A percentile compares a stretch with the other conserved stretches of the same genome.
These are phyloP conservation scores for Tardiomyces depauwii DNA, from an alignment of 1,139 yeast genomes.

Conservation along the genomic window DNA sequence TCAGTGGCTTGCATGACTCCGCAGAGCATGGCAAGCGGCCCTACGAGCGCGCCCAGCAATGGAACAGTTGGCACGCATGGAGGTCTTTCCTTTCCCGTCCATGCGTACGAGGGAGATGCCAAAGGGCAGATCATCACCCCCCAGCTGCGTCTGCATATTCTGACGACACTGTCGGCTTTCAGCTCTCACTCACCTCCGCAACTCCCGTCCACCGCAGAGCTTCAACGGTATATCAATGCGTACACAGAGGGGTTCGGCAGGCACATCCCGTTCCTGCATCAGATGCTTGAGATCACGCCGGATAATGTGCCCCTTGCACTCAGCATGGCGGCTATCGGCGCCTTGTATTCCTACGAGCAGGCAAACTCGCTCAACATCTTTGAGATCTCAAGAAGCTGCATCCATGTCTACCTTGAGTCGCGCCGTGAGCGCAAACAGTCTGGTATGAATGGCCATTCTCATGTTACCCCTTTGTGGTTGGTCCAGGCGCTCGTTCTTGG, in stretches of 20 bases:
- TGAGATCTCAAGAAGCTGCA: slow-evolving; percentile 66
- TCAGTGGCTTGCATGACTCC: neutral
- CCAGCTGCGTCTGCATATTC: slow-evolving; percentile 55
- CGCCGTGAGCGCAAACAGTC: slow-evolving; percentile 30
- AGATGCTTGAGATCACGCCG: slow-evolving; percentile 46
- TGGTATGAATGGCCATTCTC: slow-evolving; percentile 1
- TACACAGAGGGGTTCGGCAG: slow-evolving; percentile 67
- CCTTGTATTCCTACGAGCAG: slow-evolving; percentile 73
- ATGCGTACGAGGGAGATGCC: neutral
- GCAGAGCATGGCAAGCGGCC: neutral
- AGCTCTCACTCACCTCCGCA: slow-evolving; percentile 33
- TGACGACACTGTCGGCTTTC: slow-evolving; percentile 40
- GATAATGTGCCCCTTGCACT: slow-evolving; percentile 70
- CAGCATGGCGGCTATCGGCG: slow-evolving; percentile 83
- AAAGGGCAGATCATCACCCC: slow-evolving; percentile 42
- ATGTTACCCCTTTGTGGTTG: slow-evolving; percentile 75
- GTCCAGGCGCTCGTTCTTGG: slow-evolving; percentile 76
- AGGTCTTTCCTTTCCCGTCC: no score
- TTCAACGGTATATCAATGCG: slow-evolving; percentile 59
- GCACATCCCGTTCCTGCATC: slow-evolving; percentile 75
- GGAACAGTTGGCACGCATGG: no score
- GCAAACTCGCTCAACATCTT: slow-evolving; percentile 65
- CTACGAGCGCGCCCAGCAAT: no score
- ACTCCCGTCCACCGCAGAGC: slow-evolving; percentile 63
- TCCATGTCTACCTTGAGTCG: slow-evolving; percentile 64